Conservation (phyloP, 2,329 filamentous ascomycete species). For the Trichoderma gracile region DNA sequence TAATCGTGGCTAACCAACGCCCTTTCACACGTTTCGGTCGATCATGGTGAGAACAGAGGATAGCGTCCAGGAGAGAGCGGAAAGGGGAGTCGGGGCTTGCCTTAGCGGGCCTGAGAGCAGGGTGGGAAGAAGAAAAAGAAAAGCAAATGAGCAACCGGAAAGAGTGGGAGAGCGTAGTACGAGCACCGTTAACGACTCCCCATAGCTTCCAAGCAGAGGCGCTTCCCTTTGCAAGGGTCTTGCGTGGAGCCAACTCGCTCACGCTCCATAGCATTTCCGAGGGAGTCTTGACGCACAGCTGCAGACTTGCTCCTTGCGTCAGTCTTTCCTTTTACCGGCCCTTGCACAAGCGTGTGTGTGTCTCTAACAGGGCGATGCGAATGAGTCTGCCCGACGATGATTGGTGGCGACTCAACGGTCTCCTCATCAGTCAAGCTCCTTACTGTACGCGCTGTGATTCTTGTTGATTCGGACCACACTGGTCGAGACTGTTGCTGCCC, state of each 20-base stretch:
- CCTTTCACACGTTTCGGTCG: slow-evolving; percentile 15
- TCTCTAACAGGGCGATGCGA: not conserved
- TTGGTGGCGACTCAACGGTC: not conserved
- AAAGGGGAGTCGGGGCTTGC: slow-evolving; percentile 6
- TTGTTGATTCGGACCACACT: not conserved
- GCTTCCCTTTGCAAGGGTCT: slow-evolving; percentile 16
- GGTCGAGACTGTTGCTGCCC: not conserved
- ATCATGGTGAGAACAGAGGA: slow-evolving; percentile 21
- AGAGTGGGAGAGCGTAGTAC: not conserved
- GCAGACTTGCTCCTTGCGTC: slow-evolving; percentile 16
- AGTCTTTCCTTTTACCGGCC: not conserved
- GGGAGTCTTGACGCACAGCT: slow-evolving; percentile 10
- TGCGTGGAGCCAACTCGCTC: not conserved
- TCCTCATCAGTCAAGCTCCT: not conserved
- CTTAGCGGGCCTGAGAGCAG: not conserved
- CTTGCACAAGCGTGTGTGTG: not conserved
- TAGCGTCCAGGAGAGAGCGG: not conserved
- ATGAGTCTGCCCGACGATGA: not conserved
- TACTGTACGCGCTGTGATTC: not conserved
- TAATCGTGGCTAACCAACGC: slow-evolving; percentile 4
- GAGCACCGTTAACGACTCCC: not conserved
- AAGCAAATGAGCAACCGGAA: not conserved
- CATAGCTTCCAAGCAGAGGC: slow-evolving; percentile 14
- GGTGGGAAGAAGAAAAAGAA: not conserved
- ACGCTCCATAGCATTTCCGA: not conserved